These are phyloP conservation scores for Exophiala sp. DNA, from an alignment of 2,329 filamentous ascomycete genomes.

Conservation along the genomic window DNA sequence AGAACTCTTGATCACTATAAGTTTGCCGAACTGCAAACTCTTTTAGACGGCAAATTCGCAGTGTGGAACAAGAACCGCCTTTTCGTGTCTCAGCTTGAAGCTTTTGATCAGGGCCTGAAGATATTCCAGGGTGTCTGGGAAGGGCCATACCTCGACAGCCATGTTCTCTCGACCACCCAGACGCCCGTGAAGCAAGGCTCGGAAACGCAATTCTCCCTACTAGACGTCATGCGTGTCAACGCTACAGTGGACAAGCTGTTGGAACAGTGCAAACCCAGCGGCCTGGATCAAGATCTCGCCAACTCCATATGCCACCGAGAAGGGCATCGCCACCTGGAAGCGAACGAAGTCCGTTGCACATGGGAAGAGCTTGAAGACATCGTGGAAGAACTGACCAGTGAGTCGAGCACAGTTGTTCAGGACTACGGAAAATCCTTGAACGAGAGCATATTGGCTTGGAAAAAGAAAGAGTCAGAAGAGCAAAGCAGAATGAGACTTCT, in stretches of 20 bases:
- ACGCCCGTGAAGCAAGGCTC: neutral
- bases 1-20: neutral
- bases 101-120: constrained; percentile 3
- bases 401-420: neutral
- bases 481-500: constrained; percentile 1
- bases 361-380: constrained; percentile 9
- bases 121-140: neutral
- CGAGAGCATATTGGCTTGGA: constrained; percentile 6
- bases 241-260: neutral
- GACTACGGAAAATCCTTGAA: constrained; percentile 3
- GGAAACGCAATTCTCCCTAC: constrained; percentile 9
- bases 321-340: neutral
- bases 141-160: neutral
- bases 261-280: constrained; percentile 2
- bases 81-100: constrained; percentile 7
- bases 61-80: constrained; percentile 10
- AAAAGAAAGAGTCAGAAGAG: neutral
- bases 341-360: neutral
- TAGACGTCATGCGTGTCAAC: constrained; percentile 4
- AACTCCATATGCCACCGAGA: neutral
- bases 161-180: neutral
- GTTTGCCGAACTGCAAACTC: neutral
- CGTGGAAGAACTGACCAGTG: constrained; percentile 1
- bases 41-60: constrained; percentile 6
- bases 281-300: constrained; percentile 10